Base-by-base conservation (phyloP, 2,329 filamentous ascomycete species). In the Aplosporella prunicola region DNA sequence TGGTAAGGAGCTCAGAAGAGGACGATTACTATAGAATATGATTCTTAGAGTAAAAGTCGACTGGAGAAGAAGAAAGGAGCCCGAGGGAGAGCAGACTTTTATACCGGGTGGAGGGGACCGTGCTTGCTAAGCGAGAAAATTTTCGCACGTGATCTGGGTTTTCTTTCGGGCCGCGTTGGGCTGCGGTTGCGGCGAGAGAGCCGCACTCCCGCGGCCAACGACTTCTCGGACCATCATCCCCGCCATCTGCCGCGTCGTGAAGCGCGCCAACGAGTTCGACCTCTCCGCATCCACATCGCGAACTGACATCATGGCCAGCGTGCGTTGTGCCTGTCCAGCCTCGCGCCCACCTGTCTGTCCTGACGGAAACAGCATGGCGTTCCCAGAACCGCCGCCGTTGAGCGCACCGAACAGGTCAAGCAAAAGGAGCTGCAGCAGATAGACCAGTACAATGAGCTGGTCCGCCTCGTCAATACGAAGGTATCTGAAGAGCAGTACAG, bases 21-120 rank as follows among this genome's bases (percentile, higher is more conserved):
- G 82, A 87, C 78, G 78, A 84, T 74, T 80, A 88, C 86, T 94
- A 87, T 88, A 93, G 82, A 93, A 93, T n/a, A 84, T 85, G 84
- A 89, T 89, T 88, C 83, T 86, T 52, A 57, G 51, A 53, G 34
- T 36, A 24, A 35, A 35, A 35, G 32, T 35, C 32, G 32, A 35
- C 32, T 35, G 14, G 27, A 34, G 32, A 34, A 17, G 13, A 8
- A 34, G 22, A n/a, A 34, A 13, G 5, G 5, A 20, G 22, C 23
- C n/a, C 10, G 22, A 18, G 23, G 23, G 23, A 9, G 8, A 11
- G n/a, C 22, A 11, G 9, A 24, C 13, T 26, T 27, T 9, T 35
- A 35, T 26, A 15, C n/a, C n/a, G n/a, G n/a, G n/a, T n/a, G n/a
- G n/a, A n/a, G n/a, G n/a, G n/a, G n/a, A n/a, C n/a, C n/a, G n/a